Evolutionary conservation across 495 filamentous ascomycete genomes (phyloP).

Genomic region (Xylaria flabelliformis): DNA sequence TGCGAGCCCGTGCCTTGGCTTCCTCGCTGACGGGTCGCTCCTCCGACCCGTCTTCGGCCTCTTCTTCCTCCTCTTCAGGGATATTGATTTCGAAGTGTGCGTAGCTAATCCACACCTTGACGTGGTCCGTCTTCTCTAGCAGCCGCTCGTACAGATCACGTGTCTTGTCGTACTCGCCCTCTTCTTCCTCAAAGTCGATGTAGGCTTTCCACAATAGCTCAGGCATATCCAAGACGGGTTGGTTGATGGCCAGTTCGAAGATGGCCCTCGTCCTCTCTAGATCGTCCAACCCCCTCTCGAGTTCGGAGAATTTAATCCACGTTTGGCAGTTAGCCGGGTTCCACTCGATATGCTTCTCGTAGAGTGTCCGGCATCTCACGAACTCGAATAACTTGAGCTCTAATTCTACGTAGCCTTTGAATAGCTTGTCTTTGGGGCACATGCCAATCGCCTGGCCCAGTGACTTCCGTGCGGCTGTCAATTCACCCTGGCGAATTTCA

Average conservation of each 20-base stretch:
- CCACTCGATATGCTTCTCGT: constrained; percentile 92
- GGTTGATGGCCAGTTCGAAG: constrained; percentile 87
- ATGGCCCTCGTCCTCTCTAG: constrained; percentile 86
- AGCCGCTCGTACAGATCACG: constrained; percentile 89
- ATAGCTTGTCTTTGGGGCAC: constrained; percentile 95
- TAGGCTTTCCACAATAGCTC: constrained; percentile 97
- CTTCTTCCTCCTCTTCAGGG: constrained; percentile 64
- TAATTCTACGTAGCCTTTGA: constrained; percentile 89
- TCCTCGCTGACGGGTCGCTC: constrained; percentile 78
- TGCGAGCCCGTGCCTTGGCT: constrained; percentile 80
- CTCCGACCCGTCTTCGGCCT: constrained; percentile 56
- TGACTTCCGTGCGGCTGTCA: constrained; percentile 81
- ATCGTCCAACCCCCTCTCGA: constrained; percentile 90
- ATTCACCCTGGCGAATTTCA: constrained; percentile 84
- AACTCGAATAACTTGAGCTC: constrained; percentile 95
- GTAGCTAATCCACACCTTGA: constrained; percentile 98
- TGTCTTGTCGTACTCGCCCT: constrained; percentile 83
- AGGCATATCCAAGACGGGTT: constrained; percentile 92
- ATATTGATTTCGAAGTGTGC: constrained; percentile 96
- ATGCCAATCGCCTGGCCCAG: constrained; percentile 89
- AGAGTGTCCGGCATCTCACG: constrained; percentile 83
- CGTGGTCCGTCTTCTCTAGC: constrained; percentile 90
- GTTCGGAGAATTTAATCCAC: constrained; percentile 93
- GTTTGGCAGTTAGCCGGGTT: constrained; percentile 87
- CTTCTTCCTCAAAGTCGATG: constrained; percentile 97